A percentile compares a stretch with the other conserved stretches of the same genome.
phyloP scores from a whole-genome alignment of 2,329 filamentous ascomycete genomes.

The Grosmannia huntii region DNA sequence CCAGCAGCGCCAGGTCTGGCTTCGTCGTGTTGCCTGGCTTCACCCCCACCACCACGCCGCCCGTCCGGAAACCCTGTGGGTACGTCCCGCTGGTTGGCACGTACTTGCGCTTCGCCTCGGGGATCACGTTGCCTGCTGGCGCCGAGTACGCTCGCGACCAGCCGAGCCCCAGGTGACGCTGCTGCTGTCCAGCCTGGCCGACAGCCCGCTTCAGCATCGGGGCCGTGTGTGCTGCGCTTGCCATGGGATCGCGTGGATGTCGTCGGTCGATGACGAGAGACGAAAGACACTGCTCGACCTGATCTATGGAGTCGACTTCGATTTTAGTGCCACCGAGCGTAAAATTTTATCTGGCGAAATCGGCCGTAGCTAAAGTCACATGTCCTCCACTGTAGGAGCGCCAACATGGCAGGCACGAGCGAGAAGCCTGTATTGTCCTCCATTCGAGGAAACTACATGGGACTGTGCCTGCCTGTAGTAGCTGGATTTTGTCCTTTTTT shows the following conservation, averaged over 20 bases:
- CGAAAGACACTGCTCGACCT: too few relatives aligned
- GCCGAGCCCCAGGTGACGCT: neutral
- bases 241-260: neutral
- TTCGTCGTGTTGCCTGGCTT: constrained; percentile 86
- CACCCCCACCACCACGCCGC: constrained; percentile 81
- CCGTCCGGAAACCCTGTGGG: constrained; percentile 77
- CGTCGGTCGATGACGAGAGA: neutral
- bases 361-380: neutral
- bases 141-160: constrained; percentile 37
- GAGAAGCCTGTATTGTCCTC: neutral
- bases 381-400: neutral
- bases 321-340: neutral
- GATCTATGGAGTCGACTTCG: too few relatives aligned
- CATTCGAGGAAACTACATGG: neutral
- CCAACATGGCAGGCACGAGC: neutral
- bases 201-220: neutral
- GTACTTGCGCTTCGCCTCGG: constrained; percentile 78
- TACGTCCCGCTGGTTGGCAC: constrained; percentile 77
- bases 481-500: neutral
- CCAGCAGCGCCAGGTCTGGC: constrained; percentile 80
- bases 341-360: neutral
- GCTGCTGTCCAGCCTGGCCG: neutral
- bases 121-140: constrained; percentile 46
- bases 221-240: neutral
- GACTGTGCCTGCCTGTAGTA: neutral